phyloP scores from a whole-genome alignment of 1,284 basidiomycete species.

The Takashimella tepidaria region DNA sequence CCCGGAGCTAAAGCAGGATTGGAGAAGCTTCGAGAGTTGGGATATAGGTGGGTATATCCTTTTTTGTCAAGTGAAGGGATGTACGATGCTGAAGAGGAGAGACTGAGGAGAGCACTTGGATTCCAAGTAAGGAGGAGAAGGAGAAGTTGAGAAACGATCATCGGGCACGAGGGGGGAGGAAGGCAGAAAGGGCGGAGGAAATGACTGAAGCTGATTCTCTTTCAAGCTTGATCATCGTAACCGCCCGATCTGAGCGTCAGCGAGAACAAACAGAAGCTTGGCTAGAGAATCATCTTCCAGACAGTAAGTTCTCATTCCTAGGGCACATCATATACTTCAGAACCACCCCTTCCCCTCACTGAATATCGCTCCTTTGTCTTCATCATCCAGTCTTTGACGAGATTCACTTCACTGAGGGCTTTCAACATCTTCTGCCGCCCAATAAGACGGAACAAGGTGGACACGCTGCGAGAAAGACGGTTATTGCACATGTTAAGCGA shows the following conservation, averaged over 20 bases:
- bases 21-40: conserved; percentile 56
- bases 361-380: not conserved
- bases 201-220: not conserved
- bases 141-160: too few species aligned
- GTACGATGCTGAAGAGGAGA: too few species aligned
- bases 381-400: conserved; percentile 56
- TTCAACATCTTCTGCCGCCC: conserved; percentile 47
- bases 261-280: conserved; percentile 62
- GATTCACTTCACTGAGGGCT: conserved; percentile 70
- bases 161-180: too few species aligned
- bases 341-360: not conserved
- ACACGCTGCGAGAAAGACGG: conserved; percentile 49
- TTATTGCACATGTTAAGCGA: conserved; percentile 56
- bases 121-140: too few species aligned
- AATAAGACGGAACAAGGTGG: conserved; percentile 44
- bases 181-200: too few species aligned
- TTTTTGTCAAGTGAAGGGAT: too few species aligned
- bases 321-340: not conserved
- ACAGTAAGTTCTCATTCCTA: conserved; percentile 39
- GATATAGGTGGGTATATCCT: conserved; percentile 52
- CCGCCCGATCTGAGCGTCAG: conserved; percentile 60
- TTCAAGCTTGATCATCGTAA: conserved; percentile 61
- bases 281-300: conserved; percentile 62
- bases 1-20: conserved; percentile 62
- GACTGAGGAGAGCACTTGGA: too few species aligned